Evolutionary conservation across 2,329 filamentous ascomycete species (phyloP), one percentile per base, ranked within the genome.

Genomic region (Ceratocystis eucalypticola): DNA sequence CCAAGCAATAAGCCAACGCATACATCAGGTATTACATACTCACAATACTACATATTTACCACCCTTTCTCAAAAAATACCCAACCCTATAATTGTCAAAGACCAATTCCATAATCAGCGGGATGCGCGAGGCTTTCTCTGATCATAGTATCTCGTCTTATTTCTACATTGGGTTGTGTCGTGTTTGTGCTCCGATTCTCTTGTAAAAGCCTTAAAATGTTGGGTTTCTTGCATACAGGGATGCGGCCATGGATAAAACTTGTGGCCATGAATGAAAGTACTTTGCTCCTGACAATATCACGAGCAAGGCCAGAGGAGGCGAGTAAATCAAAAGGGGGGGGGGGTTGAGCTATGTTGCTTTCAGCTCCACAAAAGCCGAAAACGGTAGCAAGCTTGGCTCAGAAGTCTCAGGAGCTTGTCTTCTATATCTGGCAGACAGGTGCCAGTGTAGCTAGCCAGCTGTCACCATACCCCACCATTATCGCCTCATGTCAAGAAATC

Each of bases 1-100:
- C 25, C 33, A 65, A 15, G 20, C 28, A 57, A 30, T 37, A 20
- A 33, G 63, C 63, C 63, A 65, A n/a, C 48, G 45, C 63, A 65
- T 65, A 53, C 22, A 53, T 53, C 4, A 53, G 10, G 22, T 53
- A 2, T 28, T 53, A 53, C 48, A 53, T 53, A 6, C 4, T 25
- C 48, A 25, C 5, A 25, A 25, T 28, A 15, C 37, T 41, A 4
- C 37, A 41, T 50, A 5, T 50, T 20, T 22, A 50, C n/a, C 37
- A 15, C 10, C 37, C 37, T 41, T 41, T 41, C 10, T 41, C 37
- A 41, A 15, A 41, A 37, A 41, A 41, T 15, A 41, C 37, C 37
- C 37, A 41, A 41, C 3, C 37, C 12, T 41, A 15, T 12, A 5
- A 15, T 41, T 41, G 37, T 41, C 37, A 41, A 41, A 12, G 37